Percentiles rank a stretch among this genome's conserved stretches.
Conservation (phyloP, 352 stramenopile species). For the Pythium scleroteichum region DNA sequence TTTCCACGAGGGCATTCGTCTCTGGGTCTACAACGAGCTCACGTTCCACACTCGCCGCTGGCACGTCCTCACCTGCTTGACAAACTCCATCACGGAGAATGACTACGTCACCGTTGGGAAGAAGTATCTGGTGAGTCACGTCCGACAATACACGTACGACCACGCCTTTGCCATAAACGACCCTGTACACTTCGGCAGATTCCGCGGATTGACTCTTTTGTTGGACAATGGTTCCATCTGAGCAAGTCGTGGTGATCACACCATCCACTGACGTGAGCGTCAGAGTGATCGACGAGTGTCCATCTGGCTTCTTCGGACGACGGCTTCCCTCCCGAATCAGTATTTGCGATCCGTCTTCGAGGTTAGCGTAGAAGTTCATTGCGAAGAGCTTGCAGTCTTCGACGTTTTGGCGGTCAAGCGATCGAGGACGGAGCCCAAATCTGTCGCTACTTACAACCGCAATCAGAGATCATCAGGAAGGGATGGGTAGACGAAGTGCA, state of each 20-base stretch:
- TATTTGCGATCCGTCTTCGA: slow-evolving; percentile 53
- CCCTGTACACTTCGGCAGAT: slow-evolving; percentile 35
- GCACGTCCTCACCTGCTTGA: neutral
- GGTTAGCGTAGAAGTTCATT: slow-evolving; percentile 58
- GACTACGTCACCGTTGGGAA: slow-evolving; percentile 48
- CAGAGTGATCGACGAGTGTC: slow-evolving; percentile 42
- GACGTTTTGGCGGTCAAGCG: neutral
- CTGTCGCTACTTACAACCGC: slow-evolving; percentile 36
- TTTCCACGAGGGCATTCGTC: slow-evolving; percentile 67
- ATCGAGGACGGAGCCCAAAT: slow-evolving; percentile 52
- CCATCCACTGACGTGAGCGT: slow-evolving; percentile 55
- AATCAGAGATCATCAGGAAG: neutral
- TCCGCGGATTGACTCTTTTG: neutral
- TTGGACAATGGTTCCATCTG: slow-evolving; percentile 52
- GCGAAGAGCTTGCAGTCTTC: slow-evolving; percentile 17
- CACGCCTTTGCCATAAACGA: slow-evolving; percentile 58
- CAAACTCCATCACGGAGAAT: neutral
- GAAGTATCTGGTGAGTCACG: slow-evolving; percentile 39
- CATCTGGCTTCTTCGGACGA: slow-evolving; percentile 49
- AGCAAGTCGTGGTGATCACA: slow-evolving; percentile 51
- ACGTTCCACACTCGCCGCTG: neutral
- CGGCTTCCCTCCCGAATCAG: slow-evolving; percentile 38
- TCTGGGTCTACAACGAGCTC: slow-evolving; percentile 60
- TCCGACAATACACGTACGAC: slow-evolving; percentile 51
- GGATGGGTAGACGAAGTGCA: neutral